Percentiles rank a stretch among this genome's conserved stretches.
These are phyloP conservation scores for Clavariopsis aquatica DNA, from an alignment of 495 filamentous ascomycete genomes.

Conservation along the genomic window DNA sequence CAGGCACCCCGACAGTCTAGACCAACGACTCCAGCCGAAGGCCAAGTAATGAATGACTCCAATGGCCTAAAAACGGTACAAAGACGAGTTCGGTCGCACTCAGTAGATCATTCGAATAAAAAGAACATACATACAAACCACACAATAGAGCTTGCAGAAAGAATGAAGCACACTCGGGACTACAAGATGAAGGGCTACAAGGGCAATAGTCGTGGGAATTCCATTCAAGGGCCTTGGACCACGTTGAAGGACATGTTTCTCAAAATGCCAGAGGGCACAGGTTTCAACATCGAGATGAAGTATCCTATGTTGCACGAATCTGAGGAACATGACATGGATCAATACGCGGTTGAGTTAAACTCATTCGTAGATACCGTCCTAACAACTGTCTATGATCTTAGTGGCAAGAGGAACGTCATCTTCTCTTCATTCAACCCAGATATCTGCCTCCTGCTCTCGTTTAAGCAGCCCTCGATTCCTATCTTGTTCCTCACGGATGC, in stretches of 20 bases:
- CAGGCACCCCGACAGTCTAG: slow-evolving; percentile 49
- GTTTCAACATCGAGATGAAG: slow-evolving; percentile 99
- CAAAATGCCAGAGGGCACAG: slow-evolving; percentile 74
- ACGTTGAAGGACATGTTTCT: slow-evolving; percentile 91
- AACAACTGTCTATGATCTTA: slow-evolving; percentile 77
- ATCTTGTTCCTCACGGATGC: slow-evolving; percentile 93
- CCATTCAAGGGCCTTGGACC: slow-evolving; percentile 92
- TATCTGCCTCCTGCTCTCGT: slow-evolving; percentile 86
- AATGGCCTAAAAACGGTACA: slow-evolving; percentile 11
- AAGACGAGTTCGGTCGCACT: slow-evolving; percentile 41
- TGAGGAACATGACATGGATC: slow-evolving; percentile 96
- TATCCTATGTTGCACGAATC: slow-evolving; percentile 96
- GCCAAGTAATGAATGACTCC: slow-evolving; percentile 3
- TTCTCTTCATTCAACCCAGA: slow-evolving; percentile 98
- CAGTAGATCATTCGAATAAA: slow-evolving; percentile 48
- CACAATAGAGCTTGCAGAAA: slow-evolving; percentile 61
- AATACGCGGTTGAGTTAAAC: slow-evolving; percentile 94
- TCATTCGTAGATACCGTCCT: slow-evolving; percentile 94
- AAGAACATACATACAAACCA: slow-evolving; percentile 45
- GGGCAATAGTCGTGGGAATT: slow-evolving; percentile 87
- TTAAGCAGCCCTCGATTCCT: slow-evolving; percentile 95
- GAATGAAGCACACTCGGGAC: slow-evolving; percentile 95
- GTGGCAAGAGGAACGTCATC: slow-evolving; percentile 76
- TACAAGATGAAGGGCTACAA: slow-evolving; percentile 95
- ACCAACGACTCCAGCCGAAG: slow-evolving; percentile 50